A percentile compares a stretch with the other conserved stretches of the same genome.
Conservation (phyloP, 257 asterid species). For the Solanum tacnaense region DNA sequence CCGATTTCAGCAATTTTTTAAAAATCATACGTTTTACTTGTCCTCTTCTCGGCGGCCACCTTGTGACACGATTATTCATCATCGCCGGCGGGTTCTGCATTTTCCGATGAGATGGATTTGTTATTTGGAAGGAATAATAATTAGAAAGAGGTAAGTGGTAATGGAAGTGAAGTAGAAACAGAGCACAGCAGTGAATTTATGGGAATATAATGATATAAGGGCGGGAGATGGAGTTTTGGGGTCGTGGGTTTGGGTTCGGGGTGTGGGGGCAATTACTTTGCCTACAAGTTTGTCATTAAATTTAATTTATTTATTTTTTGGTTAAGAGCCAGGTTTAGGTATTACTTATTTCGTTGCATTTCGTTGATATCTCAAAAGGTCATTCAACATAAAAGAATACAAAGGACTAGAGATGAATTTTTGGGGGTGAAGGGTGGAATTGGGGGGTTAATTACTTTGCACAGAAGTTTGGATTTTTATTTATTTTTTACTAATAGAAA, state of each 20-base stretch:
- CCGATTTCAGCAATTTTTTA: conserved; percentile 9
- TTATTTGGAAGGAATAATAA: neutral
- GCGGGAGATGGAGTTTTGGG: neutral
- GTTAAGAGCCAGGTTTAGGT: neutral
- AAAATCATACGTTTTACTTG: conserved; percentile 1
- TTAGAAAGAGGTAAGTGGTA: neutral
- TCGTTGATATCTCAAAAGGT: neutral
- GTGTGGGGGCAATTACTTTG: neutral
- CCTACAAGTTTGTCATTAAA: neutral
- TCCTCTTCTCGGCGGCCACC: conserved; percentile 11
- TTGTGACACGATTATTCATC: neutral
- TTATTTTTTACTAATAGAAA: too few relatives aligned
- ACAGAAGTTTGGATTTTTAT: too few relatives aligned
- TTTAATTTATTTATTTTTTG: neutral
- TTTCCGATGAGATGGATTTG: neutral
- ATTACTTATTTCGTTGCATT: too few relatives aligned
- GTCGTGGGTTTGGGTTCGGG: neutral
- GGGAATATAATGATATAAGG: neutral
- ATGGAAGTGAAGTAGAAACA: neutral
- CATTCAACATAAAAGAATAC: fast-evolving
- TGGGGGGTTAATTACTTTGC: too few relatives aligned
- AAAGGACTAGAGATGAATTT: too few relatives aligned
- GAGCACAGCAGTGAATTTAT: neutral
- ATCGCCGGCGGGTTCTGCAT: neutral
- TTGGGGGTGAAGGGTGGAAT: neutral